Base-by-base conservation (phyloP, 75 land plant species). In the Adiantum capillusveneris region DNA sequence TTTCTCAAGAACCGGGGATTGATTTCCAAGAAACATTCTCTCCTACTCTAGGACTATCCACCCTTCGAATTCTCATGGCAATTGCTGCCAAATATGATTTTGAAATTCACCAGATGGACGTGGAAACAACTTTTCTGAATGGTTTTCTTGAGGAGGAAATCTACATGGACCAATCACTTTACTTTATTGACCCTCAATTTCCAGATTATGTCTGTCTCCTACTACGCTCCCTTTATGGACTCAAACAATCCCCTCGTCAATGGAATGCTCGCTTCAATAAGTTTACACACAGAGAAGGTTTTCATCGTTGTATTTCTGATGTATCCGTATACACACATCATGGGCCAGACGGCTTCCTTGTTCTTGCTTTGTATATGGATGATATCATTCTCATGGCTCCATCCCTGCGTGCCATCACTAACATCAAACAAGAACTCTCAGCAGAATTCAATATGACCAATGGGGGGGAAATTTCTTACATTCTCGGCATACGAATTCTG, bases 71-170 rank as follows among this genome's bases (percentile, higher is more conserved):
- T 0, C 27, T 70, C 24, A 44, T 62, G 60, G 65, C 65, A 37
- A 43, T 57, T 17, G 60, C 48, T 21, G 53, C 65, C 30, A 49
- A 62, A 53, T 70, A 6, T 56, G 51, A 70, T 54, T 21, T 70
- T 1, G 60, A 70, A 19, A 9, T 70, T 17, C 54, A 56, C 28
- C 54, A 70, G 29, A 62, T 70, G 39, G 60, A 70, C 56, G 65
- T 70, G 51, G 62, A 70, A 63, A 63, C 53, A 0, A 28, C 54
- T 12, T 70, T 70, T 46, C 41, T 67, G 29, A 41, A 70, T 70
- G 72, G 65, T 21, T 30, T 48, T 25, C 19, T 70, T 1, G 44
- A 70, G 0, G 72, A 70, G 55, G 65, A 56, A 18, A 39, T 70
- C 5, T 70, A 63, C 25, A 70, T 70, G 72, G 20, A 44, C 11